Conservation (phyloP, 2,329 filamentous ascomycete genomes). For the Basipetospora sp. region DNA sequence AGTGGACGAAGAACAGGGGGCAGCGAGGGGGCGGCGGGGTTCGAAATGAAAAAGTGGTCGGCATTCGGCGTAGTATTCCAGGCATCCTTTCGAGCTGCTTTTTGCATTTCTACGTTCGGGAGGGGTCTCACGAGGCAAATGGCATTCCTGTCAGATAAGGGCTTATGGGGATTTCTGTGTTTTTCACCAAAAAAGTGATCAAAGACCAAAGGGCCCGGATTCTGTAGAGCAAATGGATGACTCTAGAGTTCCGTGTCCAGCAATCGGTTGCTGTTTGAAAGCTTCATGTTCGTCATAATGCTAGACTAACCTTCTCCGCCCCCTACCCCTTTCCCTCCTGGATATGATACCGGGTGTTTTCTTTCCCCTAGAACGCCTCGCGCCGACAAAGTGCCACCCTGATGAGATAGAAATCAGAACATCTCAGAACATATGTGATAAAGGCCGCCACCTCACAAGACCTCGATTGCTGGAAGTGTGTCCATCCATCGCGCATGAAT, state of each 20-base stretch:
- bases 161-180: slow-evolving; percentile 6
- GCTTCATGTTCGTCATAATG: too few relatives aligned
- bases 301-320: too few relatives aligned
- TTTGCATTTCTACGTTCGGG: slow-evolving; percentile 7
- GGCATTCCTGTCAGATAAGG: slow-evolving; percentile 8
- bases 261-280: neutral
- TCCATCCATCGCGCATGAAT: too few relatives aligned
- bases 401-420: too few relatives aligned
- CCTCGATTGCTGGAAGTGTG: too few relatives aligned
- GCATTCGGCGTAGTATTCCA: slow-evolving; percentile 5
- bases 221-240: slow-evolving; percentile 4
- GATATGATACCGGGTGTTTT: too few relatives aligned
- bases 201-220: slow-evolving; percentile 1
- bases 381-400: too few relatives aligned
- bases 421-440: too few relatives aligned
- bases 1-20: neutral
- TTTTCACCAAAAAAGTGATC: slow-evolving; percentile 1
- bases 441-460: too few relatives aligned
- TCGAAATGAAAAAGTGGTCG: neutral
- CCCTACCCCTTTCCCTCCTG: too few relatives aligned
- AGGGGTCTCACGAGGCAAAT: slow-evolving; percentile 7
- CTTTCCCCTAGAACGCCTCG: too few relatives aligned
- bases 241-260: slow-evolving; percentile 3
- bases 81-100: slow-evolving; percentile 7
- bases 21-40: neutral